Evolutionary conservation across 2,329 filamentous ascomycete genomes (phyloP).

Genomic region (Sporothrix globosa): DNA sequence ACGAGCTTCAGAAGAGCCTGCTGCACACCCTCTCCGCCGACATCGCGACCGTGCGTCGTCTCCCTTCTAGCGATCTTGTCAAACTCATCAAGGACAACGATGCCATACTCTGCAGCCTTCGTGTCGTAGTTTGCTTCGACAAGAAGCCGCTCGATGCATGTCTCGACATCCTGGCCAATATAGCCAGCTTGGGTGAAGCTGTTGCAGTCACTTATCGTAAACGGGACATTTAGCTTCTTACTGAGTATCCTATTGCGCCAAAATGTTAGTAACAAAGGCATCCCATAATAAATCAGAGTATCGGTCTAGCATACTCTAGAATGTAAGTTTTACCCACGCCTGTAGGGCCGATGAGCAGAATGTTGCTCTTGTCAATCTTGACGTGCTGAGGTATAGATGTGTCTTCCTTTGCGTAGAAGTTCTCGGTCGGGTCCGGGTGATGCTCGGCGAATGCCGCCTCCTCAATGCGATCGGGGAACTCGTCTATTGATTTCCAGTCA

Average conservation of each 20-base stretch:
- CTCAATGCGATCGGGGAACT: slow-evolving; percentile 54
- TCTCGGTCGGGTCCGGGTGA: slow-evolving; percentile 43
- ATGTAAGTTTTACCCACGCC: slow-evolving; percentile 98
- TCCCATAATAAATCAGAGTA: not conserved
- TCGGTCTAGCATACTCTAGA: slow-evolving; percentile 57
- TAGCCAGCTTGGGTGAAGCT: slow-evolving; percentile 96
- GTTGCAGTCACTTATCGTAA: slow-evolving; percentile 94
- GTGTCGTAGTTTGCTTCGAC: slow-evolving; percentile 90
- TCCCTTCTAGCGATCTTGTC: slow-evolving; percentile 94
- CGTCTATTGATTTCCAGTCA: slow-evolving; percentile 49
- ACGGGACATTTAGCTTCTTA: slow-evolving; percentile 89
- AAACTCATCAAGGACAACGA: slow-evolving; percentile 94
- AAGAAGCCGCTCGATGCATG: slow-evolving; percentile 86
- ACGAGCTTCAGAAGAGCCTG: slow-evolving; percentile 95
- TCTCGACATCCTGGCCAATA: slow-evolving; percentile 96
- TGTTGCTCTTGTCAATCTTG: slow-evolving; percentile 93
- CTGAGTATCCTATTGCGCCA: slow-evolving; percentile 72
- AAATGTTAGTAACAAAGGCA: slow-evolving; percentile 32
- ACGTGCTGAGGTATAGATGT: slow-evolving; percentile 52
- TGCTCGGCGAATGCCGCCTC: slow-evolving; percentile 40
- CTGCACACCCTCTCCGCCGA: slow-evolving; percentile 94
- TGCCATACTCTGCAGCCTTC: slow-evolving; percentile 81
- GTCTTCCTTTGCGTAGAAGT: slow-evolving; percentile 57
- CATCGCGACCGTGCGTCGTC: slow-evolving; percentile 86
- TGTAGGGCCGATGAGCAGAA: slow-evolving; percentile 86